Conservation (phyloP, 495 filamentous ascomycete genomes). For the Symbiotaphrina buchneri region DNA sequence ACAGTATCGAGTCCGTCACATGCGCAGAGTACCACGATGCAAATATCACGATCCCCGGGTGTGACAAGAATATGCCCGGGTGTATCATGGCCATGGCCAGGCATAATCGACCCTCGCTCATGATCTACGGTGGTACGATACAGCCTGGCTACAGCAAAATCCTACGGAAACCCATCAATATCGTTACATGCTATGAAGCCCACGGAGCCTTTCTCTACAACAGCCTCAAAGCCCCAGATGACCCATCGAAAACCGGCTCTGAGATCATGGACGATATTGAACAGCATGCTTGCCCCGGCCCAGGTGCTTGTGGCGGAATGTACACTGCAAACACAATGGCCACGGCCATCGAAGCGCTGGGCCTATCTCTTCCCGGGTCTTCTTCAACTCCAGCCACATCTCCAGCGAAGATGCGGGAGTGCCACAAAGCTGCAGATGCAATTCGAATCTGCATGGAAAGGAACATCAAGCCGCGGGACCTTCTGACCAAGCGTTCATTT, state of each 20-base stretch:
- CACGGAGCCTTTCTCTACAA: constrained; percentile 71
- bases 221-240: constrained; percentile 31
- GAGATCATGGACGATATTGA: constrained; percentile 81
- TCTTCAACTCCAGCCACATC: constrained; percentile 75
- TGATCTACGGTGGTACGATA: constrained; percentile 84
- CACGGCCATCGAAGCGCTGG: constrained; percentile 91
- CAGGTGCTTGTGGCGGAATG: constrained; percentile 91
- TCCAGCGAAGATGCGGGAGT: constrained; percentile 83
- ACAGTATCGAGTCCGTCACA: constrained; percentile 82
- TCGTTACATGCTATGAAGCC: constrained; percentile 78
- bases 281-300: constrained; percentile 65
- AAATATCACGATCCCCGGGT: constrained; percentile 85
- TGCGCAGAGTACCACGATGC: constrained; percentile 64
- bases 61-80: constrained; percentile 99
- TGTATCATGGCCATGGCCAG: constrained; percentile 64
- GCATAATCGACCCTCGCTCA: constrained; percentile 71
- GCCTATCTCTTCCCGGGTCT: constrained; percentile 70
- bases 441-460: constrained; percentile 74
- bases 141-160: constrained; percentile 62
- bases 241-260: constrained; percentile 36
- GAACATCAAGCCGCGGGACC: constrained; percentile 64
- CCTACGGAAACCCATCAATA: constrained; percentile 65
- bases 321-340: constrained; percentile 98
- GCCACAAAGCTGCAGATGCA: constrained; percentile 62
- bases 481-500: constrained; percentile 68